phyloP scores from a whole-genome alignment of 2,329 filamentous ascomycete species.

The Talaromyces marneffei region DNA sequence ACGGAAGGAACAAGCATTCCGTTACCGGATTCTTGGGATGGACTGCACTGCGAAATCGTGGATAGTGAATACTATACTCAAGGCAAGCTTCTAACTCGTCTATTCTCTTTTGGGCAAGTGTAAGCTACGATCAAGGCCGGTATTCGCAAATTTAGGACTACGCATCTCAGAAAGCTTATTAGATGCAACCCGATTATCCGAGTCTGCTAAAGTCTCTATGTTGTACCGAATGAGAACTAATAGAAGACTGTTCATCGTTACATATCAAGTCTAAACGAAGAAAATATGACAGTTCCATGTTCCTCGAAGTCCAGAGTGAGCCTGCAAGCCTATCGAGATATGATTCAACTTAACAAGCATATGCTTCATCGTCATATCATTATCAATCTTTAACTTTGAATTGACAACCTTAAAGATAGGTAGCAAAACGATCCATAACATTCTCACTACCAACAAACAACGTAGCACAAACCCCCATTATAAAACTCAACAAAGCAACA shows the following conservation, averaged over 20 bases:
- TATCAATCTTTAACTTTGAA: background rate
- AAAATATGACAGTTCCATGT: background rate
- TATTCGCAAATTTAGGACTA: background rate
- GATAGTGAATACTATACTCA: background rate
- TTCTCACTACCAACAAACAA: conserved; percentile 3
- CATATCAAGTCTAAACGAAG: background rate
- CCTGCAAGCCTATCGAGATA: background rate
- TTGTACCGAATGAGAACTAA: no score
- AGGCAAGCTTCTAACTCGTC: background rate
- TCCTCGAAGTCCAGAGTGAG: background rate
- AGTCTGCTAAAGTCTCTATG: background rate
- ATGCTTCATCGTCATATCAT: background rate
- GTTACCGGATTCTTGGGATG: background rate
- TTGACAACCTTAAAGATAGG: background rate
- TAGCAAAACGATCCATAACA: background rate
- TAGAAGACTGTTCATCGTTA: background rate
- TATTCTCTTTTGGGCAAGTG: background rate
- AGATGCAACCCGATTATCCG: no score
- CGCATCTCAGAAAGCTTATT: background rate
- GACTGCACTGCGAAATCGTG: background rate
- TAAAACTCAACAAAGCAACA: conserved; percentile 8
- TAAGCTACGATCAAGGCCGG: background rate
- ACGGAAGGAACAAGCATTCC: background rate
- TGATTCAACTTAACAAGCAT: background rate
- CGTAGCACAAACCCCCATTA: background rate